Base-by-base conservation (phyloP, 768 basidiomycete genomes). In the Mrakia gelida region DNA sequence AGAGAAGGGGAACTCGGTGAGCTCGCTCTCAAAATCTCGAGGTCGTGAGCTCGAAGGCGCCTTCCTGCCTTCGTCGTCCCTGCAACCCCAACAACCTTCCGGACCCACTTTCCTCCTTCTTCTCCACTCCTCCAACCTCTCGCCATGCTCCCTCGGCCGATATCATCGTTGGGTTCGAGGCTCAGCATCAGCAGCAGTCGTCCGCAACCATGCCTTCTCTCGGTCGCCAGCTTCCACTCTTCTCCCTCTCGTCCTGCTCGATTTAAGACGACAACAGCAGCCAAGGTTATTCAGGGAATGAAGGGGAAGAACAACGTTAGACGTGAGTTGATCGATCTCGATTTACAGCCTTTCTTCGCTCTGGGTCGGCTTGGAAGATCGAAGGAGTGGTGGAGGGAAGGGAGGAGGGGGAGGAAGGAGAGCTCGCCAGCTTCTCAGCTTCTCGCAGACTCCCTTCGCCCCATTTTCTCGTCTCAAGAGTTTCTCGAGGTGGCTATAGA, bases 261-360 rank as follows among this genome's bases (percentile, higher is more conserved):
- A 23, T 56, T 71, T 56, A 59, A 62, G 23, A 54, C 23, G 21
- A 71, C 76, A 56, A 71, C 67, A 18, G 70, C 28, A n/a, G 68
- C 38, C 54, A 72, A 72, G 41, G 41, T 77, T 30, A 77, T 77
- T 9, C 70, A 61, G 16, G 76, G 76, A 32, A 62, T 77, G 70
- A 71, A 52, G 56, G 70, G 70, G 2, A 56, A 49, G 54, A 11
- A 34, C 5, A 43, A 63, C 70, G 16, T 18, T 8, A 11, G 56
- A 21, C 76, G 76, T 77, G 30, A 43, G 76, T 72, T 1, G 0
- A 13, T 34, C 34, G 11, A n/a, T n/a, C n/a, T n/a, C n/a, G n/a
- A n/a, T n/a, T n/a, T n/a, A n/a, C n/a, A n/a, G n/a, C n/a, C n/a
- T n/a, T n/a, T n/a, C n/a, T n/a, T n/a, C n/a, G n/a, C n/a, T n/a